A percentile compares a stretch with the other conserved stretches of the same genome.
phyloP scores from a whole-genome alignment of 2,329 filamentous ascomycete genomes.

The Colletotrichum liaoningense region DNA sequence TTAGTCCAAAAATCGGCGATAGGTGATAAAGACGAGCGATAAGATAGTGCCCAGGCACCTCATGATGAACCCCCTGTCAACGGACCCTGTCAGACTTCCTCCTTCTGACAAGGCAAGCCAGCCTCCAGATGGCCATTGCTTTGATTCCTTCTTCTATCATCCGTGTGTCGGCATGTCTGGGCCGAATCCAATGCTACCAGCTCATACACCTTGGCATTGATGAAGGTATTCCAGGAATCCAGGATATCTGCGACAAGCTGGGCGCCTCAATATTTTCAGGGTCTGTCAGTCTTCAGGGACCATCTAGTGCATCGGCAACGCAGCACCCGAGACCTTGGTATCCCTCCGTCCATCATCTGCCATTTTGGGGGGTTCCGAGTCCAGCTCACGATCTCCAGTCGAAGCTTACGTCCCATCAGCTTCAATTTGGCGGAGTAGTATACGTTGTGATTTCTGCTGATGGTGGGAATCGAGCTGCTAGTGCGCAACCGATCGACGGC shows the following conservation, averaged over 20 bases:
- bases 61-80: background rate
- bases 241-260: background rate
- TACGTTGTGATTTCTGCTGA: background rate
- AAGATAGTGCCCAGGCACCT: background rate
- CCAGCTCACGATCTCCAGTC: slow-evolving; percentile 7
- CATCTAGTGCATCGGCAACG: background rate
- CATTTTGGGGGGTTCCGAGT: background rate
- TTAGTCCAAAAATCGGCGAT: background rate
- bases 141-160: background rate
- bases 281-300: background rate
- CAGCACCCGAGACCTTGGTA: background rate
- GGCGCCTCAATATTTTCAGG: background rate
- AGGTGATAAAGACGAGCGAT: slow-evolving; percentile 15
- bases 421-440: background rate
- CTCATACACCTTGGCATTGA: slow-evolving; percentile 5
- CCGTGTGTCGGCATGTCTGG: slow-evolving; percentile 8
- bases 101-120: background rate
- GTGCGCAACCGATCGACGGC: slow-evolving; percentile 25
- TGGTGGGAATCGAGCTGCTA: background rate
- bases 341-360: background rate
- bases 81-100: background rate
- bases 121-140: slow-evolving; percentile 11
- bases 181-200: background rate
- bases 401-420: background rate
- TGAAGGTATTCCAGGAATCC: slow-evolving; percentile 2